Evolutionary conservation across 208 protist species (phyloP), one percentile per base, ranked within the genome.

Genomic region (Wallacemonas sp.): DNA sequence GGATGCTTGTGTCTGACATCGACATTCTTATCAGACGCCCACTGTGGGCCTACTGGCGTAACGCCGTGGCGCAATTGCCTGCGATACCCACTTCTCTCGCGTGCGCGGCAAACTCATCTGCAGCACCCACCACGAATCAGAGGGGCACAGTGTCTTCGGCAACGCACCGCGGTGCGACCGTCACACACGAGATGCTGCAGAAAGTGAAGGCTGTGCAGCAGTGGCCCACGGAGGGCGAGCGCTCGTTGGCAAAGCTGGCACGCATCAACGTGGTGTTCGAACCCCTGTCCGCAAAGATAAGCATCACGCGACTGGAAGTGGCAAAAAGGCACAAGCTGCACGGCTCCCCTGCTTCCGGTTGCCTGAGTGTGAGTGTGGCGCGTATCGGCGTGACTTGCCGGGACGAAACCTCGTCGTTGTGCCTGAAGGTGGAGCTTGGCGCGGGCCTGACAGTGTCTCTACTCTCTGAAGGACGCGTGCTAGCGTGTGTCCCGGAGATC

Each of bases 1-100:
- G 48, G 36, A 57, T 82, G 8, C 42, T 71, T 1, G 45, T 82
- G n/a, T 76, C 76, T 13, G 66, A 62, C 3, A 38, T 82, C n/a
- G 42, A 63, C 37, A 22, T 82, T 10, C 71, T 38, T 46, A 32
- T 78, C 19, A 22, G 52, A 33, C 45, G 39, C 0, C 52, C 63
- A 48, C 65, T 68, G 34, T 82, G 76, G 76, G 63, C 32, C n/a
- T 68, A 68, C 50, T 15, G 26, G 12, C 65, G 33, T 30, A 42
- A 22, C 19, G 30, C 50, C 26, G 26, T 19, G 50, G 30, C 30
- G n/a, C 29, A 57, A 19, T 26, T 62, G 36, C 50, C 50, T 5
- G 15, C 26, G 3, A 57, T 57, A 38, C 50, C 50, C 3, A 6
- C 38, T 5, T 34, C 50, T 13, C 50, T 57, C n/a, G 6, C 45